Evolutionary conservation across 1,139 yeast genomes (phyloP).

Genomic region (Meyerozyma elateridarum): DNA sequence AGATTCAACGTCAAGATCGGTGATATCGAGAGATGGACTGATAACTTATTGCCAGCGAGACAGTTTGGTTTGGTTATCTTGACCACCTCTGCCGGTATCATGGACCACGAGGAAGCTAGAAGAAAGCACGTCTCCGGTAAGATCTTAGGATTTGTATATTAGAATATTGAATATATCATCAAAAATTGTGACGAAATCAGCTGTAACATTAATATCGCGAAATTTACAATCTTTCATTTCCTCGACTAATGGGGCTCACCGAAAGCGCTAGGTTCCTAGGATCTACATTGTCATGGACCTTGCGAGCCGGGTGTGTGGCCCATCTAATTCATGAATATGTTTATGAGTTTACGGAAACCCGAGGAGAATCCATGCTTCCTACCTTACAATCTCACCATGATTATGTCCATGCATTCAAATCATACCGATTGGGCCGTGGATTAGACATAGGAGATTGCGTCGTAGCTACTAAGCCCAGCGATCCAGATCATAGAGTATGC

Average conservation of each 20-base stretch:
- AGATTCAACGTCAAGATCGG: slow-evolving; percentile 92
- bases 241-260: background rate
- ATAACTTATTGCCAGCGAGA: slow-evolving; percentile 96
- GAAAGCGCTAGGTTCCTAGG: slow-evolving; percentile 28
- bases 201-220: too few species aligned
- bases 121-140: slow-evolving; percentile 99
- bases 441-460: slow-evolving; percentile 80
- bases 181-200: too few species aligned
- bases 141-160: slow-evolving; percentile 94
- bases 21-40: slow-evolving; percentile 98
- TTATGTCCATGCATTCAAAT: slow-evolving; percentile 74
- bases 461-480: slow-evolving; percentile 87
- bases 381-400: slow-evolving; percentile 73
- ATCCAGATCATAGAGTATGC: slow-evolving; percentile 81
- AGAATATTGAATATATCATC: slow-evolving; percentile 22
- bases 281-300: slow-evolving; percentile 39
- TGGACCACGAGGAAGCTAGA: slow-evolving; percentile 99
- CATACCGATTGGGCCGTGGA: slow-evolving; percentile 51
- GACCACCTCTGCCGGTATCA: slow-evolving; percentile 98
- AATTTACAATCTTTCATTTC: background rate
- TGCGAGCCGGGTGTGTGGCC: slow-evolving; percentile 63
- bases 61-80: slow-evolving; percentile 96
- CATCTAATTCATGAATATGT: slow-evolving; percentile 64
- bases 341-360: slow-evolving; percentile 75
- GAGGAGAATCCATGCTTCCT: slow-evolving; percentile 95